Evolutionary conservation across 306 rosid species (phyloP).

Genomic region (Cucurbita moschata): DNA sequence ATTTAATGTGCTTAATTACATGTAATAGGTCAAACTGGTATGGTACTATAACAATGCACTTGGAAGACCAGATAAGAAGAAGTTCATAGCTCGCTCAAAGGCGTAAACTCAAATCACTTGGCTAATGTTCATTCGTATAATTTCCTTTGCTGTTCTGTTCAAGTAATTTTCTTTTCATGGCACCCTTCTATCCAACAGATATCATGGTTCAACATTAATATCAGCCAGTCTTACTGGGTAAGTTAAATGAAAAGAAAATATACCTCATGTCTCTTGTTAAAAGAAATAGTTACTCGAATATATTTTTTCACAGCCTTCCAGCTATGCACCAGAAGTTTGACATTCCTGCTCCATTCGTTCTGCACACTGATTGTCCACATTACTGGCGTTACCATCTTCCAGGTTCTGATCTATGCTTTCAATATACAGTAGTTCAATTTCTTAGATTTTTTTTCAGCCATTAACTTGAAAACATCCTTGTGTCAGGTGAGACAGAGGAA

Average conservation of each 20-base stretch:
- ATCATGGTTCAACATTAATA: constrained; percentile 87
- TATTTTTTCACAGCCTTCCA: constrained; percentile 48
- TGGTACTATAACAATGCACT: constrained; percentile 96
- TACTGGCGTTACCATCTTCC: constrained; percentile 96
- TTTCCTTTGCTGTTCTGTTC: constrained; percentile 10
- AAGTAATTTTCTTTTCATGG: constrained; percentile 5
- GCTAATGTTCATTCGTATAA: background rate
- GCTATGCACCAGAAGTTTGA: constrained; percentile 89
- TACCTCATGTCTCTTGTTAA: background rate
- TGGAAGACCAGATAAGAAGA: constrained; percentile 86
- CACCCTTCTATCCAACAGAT: constrained; percentile 34
- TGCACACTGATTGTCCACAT: constrained; percentile 93
- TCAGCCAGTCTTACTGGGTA: constrained; percentile 97
- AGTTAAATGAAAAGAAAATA: background rate
- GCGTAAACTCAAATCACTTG: constrained; percentile 37
- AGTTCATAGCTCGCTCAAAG: constrained; percentile 80
- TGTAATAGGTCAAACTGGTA: constrained; percentile 74
- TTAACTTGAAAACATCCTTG: constrained; percentile 11
- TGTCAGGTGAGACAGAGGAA: constrained; percentile 87
- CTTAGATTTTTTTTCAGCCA: background rate
- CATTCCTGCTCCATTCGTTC: constrained; percentile 83
- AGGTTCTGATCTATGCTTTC: constrained; percentile 30
- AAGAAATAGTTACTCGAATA: constrained; percentile 8
- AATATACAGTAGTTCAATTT: background rate
- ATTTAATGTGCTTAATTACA: background rate